A percentile compares a stretch with the other conserved stretches of the same genome.
Conservation (phyloP, 768 basidiomycete genomes). For the Russula foetens region DNA sequence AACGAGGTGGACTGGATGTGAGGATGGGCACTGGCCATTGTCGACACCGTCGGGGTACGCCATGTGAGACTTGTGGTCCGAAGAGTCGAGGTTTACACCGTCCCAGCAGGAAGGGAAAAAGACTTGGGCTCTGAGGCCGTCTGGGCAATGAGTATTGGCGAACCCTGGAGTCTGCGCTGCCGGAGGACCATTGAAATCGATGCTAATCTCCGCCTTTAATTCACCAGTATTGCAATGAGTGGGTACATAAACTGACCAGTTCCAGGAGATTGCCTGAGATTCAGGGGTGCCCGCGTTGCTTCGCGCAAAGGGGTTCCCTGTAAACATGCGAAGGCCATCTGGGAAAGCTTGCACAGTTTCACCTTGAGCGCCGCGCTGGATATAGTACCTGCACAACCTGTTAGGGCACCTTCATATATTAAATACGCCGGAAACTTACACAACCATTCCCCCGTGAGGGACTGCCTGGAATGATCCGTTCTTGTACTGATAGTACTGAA, state of each 20-base stretch:
- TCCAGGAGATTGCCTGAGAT: constrained; percentile 22
- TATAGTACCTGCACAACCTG: constrained; percentile 10
- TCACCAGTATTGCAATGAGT: background rate
- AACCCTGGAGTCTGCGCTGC: constrained; percentile 15
- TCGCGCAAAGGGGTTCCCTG: constrained; percentile 25
- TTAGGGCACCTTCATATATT: background rate
- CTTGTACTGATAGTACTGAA: constrained; percentile 10
- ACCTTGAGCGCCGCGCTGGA: background rate
- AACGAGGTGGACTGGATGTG: constrained; percentile 30
- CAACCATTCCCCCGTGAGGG: constrained; percentile 15
- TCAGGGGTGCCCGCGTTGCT: constrained; percentile 19
- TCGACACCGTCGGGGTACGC: constrained; percentile 23
- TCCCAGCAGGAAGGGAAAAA: constrained; percentile 34
- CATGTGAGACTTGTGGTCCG: constrained; percentile 34
- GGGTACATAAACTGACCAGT: constrained; percentile 18
- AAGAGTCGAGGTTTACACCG: constrained; percentile 32
- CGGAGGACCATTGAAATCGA: background rate
- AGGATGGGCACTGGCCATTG: background rate
- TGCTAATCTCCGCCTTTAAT: background rate
- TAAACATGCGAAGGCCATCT: constrained; percentile 22
- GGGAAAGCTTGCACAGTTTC: constrained; percentile 18
- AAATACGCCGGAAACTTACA: constrained; percentile 2
- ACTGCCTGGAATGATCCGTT: constrained; percentile 10
- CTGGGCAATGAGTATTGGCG: constrained; percentile 21
- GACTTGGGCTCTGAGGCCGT: constrained; percentile 26